Percentiles rank a stretch among this genome's conserved stretches.
phyloP scores from a whole-genome alignment of 129 eudicot genomes.

The Chrysanthemum lavandulifolium region DNA sequence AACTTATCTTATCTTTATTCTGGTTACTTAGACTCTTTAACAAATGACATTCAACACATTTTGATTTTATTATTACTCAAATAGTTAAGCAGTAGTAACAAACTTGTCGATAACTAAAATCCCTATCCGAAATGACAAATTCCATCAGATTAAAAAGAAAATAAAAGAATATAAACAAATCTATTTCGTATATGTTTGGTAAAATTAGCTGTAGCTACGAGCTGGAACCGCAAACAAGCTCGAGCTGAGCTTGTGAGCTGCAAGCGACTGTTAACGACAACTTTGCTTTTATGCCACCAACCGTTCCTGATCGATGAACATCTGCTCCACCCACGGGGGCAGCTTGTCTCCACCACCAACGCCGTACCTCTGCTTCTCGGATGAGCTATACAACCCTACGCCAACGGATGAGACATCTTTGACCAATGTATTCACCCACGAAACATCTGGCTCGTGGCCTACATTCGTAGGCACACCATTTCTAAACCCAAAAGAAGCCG shows the following conservation, averaged over 20 bases:
- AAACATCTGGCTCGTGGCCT: constrained; percentile 69
- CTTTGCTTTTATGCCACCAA: constrained; percentile 49
- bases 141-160: constrained; percentile 11
- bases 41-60: too few relatives aligned
- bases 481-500: constrained; percentile 74
- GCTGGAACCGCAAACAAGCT: too few relatives aligned
- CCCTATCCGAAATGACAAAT: neutral
- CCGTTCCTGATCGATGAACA: constrained; percentile 76
- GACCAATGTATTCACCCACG: constrained; percentile 86
- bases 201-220: too few relatives aligned
- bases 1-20: too few relatives aligned
- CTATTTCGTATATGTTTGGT: neutral
- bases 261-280: too few relatives aligned
- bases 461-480: constrained; percentile 39
- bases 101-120: neutral
- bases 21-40: too few relatives aligned
- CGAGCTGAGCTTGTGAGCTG: too few relatives aligned
- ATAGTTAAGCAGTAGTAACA: neutral
- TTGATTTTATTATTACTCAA: neutral
- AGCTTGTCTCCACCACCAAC: constrained; percentile 34
- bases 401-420: constrained; percentile 68
- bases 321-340: constrained; percentile 76
- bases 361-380: constrained; percentile 41
- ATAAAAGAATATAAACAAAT: constrained; percentile 21
- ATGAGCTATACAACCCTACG: constrained; percentile 46